Evolutionary conservation across 1,284 basidiomycete species (phyloP).

Genomic region (Malassezia sympodialis): DNA sequence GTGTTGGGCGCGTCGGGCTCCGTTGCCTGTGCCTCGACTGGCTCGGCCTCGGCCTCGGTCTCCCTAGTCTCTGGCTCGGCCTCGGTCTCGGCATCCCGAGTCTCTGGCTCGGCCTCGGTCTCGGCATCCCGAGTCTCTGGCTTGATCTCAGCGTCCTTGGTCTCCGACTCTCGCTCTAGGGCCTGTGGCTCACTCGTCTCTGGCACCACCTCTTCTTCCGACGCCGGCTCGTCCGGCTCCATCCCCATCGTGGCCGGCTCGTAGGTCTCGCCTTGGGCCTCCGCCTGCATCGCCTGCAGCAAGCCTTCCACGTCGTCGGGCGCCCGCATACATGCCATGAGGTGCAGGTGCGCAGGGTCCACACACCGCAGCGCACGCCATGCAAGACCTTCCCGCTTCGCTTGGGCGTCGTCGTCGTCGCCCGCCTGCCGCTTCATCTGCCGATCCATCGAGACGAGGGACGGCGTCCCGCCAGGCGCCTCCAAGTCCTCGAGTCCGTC

Average conservation of each 20-base stretch:
- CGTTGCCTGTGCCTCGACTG: background rate
- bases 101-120: background rate
- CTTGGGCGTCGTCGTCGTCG: constrained; percentile 25
- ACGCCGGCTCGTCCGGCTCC: constrained; percentile 3
- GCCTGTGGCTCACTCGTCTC: no score
- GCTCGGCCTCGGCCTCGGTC: background rate
- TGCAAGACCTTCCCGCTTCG: constrained; percentile 30
- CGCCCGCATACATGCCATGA: constrained; percentile 23
- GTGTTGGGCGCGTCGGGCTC: background rate
- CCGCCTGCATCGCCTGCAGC: constrained; percentile 22
- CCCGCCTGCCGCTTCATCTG: constrained; percentile 29
- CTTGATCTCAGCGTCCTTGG: background rate
- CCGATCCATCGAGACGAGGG: constrained; percentile 26
- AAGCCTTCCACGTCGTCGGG: constrained; percentile 26
- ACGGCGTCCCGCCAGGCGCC: constrained; percentile 24
- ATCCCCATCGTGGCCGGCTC: constrained; percentile 3
- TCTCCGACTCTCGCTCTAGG: no score
- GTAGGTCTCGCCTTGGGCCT: constrained; percentile 3
- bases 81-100: background rate
- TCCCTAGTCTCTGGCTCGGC: background rate
- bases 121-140: background rate
- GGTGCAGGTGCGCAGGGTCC: constrained; percentile 22
- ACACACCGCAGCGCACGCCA: constrained; percentile 35
- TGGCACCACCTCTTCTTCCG: background rate
- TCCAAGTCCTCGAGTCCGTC: constrained; percentile 44